Evolutionary conservation across 2,329 filamentous ascomycete species (phyloP).

Genomic region (Penicillium sclerotiorum): DNA sequence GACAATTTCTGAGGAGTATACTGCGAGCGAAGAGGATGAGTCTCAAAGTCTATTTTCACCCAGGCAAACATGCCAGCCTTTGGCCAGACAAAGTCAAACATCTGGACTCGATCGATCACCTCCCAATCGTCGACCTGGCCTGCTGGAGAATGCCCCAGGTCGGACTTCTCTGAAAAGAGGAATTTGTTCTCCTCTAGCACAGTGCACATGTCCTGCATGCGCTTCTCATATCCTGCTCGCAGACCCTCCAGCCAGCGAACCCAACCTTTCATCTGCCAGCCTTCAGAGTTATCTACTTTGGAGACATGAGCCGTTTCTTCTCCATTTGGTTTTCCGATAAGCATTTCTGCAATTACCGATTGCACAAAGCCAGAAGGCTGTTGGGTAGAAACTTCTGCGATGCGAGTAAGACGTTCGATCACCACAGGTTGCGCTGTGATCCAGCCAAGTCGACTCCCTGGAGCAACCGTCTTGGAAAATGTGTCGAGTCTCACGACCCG

Average conservation of each 20-base stretch:
- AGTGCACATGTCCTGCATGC: constrained; percentile 78
- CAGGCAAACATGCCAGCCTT: constrained; percentile 92
- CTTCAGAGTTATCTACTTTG: constrained; percentile 54
- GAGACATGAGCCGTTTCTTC: constrained; percentile 42
- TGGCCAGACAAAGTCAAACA: constrained; percentile 78
- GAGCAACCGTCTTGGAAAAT: constrained; percentile 90
- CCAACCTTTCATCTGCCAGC: constrained; percentile 85
- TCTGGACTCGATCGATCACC: constrained; percentile 70
- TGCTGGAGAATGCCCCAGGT: constrained; percentile 28
- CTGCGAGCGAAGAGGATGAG: constrained; percentile 68
- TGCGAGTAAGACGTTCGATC: constrained; percentile 71
- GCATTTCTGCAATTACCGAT: constrained; percentile 62
- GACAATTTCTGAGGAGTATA: constrained; percentile 61
- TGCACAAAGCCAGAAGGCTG: constrained; percentile 91
- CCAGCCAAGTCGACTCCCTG: constrained; percentile 88
- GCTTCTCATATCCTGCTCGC: constrained; percentile 77
- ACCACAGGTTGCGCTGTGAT: constrained; percentile 81
- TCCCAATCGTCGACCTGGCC: constrained; percentile 66
- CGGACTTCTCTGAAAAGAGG: constrained; percentile 63
- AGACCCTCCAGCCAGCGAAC: constrained; percentile 88
- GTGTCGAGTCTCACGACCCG: constrained; percentile 89
- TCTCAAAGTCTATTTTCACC: constrained; percentile 71
- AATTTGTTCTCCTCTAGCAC: constrained; percentile 70
- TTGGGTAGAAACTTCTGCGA: constrained; percentile 77
- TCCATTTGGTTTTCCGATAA: constrained; percentile 70